Percentiles rank a stretch among this genome's conserved stretches.
Conservation (phyloP, 2,329 filamentous ascomycete species). For the Tolypocladium ophioglossoides region DNA sequence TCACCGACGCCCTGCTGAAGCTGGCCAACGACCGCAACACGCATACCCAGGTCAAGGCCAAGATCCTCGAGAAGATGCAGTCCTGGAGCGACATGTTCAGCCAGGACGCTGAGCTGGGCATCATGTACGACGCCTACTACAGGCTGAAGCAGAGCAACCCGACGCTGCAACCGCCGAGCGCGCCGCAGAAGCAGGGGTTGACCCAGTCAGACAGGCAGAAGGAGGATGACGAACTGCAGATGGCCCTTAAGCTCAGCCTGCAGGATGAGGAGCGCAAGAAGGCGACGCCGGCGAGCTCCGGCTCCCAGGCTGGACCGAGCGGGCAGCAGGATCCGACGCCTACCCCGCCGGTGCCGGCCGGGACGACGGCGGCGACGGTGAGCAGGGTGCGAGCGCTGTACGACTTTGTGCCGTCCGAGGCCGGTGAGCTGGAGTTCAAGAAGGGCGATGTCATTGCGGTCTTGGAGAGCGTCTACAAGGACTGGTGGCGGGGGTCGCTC, state of each 20-base stretch:
- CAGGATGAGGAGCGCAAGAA: conserved; percentile 69
- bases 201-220: conserved; percentile 85
- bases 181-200: conserved; percentile 85
- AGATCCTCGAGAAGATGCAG: conserved; percentile 93
- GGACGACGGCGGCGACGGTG: conserved; percentile 91
- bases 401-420: conserved; percentile 89
- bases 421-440: conserved; percentile 89
- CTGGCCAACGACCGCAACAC: conserved; percentile 92
- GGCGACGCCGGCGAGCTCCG: conserved; percentile 24
- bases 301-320: conserved; percentile 23
- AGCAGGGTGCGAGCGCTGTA: conserved; percentile 88
- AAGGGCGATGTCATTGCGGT: conserved; percentile 97
- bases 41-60: conserved; percentile 90
- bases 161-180: conserved; percentile 80
- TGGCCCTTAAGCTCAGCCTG: conserved; percentile 85
- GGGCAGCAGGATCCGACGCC: conserved; percentile 30
- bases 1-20: conserved; percentile 86
- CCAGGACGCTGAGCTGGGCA: conserved; percentile 80
- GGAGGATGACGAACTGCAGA: conserved; percentile 94
- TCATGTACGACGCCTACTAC: conserved; percentile 93
- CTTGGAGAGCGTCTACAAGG: conserved; percentile 94
- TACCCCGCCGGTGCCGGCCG: conserved; percentile 54
- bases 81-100: conserved; percentile 95
- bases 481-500: conserved; percentile 97
- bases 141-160: conserved; percentile 79